Conservation (phyloP, 2,329 filamentous ascomycete genomes). For the Ophiocordyceps polyrhachis-furcata region DNA sequence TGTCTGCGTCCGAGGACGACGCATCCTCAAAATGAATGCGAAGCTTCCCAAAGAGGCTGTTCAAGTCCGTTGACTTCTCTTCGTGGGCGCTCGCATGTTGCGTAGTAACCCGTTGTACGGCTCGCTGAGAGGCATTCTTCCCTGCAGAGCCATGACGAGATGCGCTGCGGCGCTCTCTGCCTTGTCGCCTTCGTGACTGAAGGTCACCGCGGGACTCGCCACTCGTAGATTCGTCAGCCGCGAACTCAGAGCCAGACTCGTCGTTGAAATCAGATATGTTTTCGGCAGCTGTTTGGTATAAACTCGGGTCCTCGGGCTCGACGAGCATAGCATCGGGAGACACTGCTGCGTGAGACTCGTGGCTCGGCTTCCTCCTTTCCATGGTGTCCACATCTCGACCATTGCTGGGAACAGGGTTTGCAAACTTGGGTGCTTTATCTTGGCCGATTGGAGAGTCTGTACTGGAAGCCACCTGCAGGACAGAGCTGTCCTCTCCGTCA, state of each 20-base stretch:
- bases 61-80: background rate
- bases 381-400: background rate
- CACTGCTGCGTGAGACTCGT: background rate
- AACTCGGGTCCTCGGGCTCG: conserved; percentile 6
- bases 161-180: background rate
- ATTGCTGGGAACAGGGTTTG: background rate
- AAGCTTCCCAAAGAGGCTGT: background rate
- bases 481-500: conserved; percentile 5
- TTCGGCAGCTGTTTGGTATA: conserved; percentile 9
- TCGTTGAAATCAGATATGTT: conserved; percentile 5
- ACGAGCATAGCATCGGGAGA: background rate
- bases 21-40: background rate
- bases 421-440: background rate
- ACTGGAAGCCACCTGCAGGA: background rate
- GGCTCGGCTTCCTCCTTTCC: background rate
- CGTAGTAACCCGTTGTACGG: background rate
- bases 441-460: background rate
- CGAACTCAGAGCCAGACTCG: conserved; percentile 4
- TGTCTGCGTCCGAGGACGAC: background rate
- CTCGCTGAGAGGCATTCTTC: background rate
- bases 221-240: background rate
- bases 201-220: background rate
- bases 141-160: background rate
- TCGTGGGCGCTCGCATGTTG: background rate
- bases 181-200: background rate